Base-by-base conservation (phyloP, 345 rosid species). In the Fremontodendron californicum region DNA sequence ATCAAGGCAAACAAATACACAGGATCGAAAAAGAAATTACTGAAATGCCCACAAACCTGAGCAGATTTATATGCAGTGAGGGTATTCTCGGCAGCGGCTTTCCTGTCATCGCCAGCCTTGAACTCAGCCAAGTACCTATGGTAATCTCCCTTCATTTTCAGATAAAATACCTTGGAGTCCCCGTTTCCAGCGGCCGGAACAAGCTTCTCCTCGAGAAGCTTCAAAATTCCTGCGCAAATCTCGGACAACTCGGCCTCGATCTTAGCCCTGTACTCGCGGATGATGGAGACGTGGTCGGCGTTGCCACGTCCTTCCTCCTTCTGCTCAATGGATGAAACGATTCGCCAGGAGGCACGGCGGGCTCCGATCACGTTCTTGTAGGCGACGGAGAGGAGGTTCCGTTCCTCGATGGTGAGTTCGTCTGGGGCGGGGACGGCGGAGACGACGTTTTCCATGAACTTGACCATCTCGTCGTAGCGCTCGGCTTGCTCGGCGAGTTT, bases 401-500 rank as follows among this genome's bases (percentile, higher is more conserved):
- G 77, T 85, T 90, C 92, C 79, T 90, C 94, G 8, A 88, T 88
- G 0, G 91, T 84, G 74, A 88, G 82, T 63, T 90, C 91, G 49
- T 66, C 73, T 9, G 73, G 48, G 23, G 58, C 51, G 31, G 64
- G 37, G 37, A 60, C 64, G 39, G 64, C 19, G 19, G 82, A 80
- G 31, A 90, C 94, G 13, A 89, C 89, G 76, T 87, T 87, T 82
- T 88, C 87, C 94, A 89, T 88, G 29, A 87, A 84, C 16, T 90
- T 90, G 73, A 89, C 92, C 94, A 90, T 89, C 73, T 90, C 94
- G 86, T 88, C 90, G 70, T 88, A 90, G 23, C 93, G 90, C 64
- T 90, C 91, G 62, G 91, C 88, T 71, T 90, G 93, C 81, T 90
- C 93, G 35, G 91, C 88, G 42, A 89, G 84, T 75, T 86, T 89